Conservation (phyloP, 306 rosid species). For the Delonix regia region DNA sequence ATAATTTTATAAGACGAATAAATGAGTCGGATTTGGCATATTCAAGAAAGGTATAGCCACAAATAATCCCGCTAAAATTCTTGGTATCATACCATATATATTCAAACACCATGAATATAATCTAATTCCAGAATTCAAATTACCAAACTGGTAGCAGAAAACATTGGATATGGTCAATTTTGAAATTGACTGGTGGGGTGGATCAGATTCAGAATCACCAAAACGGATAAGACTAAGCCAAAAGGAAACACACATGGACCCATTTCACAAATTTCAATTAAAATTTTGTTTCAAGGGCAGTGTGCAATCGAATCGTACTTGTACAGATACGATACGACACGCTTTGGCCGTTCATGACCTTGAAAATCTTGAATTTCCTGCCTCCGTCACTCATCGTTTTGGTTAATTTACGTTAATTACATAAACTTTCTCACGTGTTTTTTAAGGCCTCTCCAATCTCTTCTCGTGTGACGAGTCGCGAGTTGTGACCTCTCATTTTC, state of each 20-base stretch:
- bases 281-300: too few species aligned
- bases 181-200: neutral
- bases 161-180: neutral
- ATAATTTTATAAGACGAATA: neutral
- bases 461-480: too few species aligned
- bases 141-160: neutral
- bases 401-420: neutral
- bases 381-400: too few species aligned
- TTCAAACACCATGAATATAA: slow-evolving; percentile 1
- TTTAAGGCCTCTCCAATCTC: neutral
- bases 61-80: neutral
- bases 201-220: neutral
- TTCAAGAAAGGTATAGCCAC: neutral
- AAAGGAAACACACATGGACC: neutral
- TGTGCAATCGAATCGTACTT: neutral
- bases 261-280: neutral
- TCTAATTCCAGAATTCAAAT: slow-evolving; percentile 16
- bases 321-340: neutral
- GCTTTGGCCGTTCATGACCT: neutral
- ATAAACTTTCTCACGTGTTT: neutral
- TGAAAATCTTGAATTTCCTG: neutral
- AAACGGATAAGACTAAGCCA: slow-evolving; percentile 17
- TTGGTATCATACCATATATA: neutral
- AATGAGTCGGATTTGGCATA: neutral
- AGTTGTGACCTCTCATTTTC: neutral